These are phyloP conservation scores for Cytospora mali DNA, from an alignment of 2,329 filamentous ascomycete genomes.

Conservation along the genomic window DNA sequence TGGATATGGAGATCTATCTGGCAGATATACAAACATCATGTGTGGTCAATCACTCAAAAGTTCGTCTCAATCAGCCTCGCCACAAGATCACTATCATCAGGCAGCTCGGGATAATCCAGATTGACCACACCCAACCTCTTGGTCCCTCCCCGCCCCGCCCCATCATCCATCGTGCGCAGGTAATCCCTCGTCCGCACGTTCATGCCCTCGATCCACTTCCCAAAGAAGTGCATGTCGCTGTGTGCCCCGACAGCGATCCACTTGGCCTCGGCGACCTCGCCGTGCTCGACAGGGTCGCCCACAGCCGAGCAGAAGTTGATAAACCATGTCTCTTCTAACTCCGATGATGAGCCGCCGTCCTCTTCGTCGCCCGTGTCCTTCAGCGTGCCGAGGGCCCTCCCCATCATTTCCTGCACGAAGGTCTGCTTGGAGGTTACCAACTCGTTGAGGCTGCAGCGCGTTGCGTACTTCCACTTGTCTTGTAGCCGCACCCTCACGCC, in stretches of 20 bases:
- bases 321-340: conserved; percentile 39
- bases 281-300: conserved; percentile 41
- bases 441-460: conserved; percentile 41
- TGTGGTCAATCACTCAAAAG: conserved; percentile 37
- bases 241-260: conserved; percentile 49
- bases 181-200: conserved; percentile 43
- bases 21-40: no score
- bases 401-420: conserved; percentile 43
- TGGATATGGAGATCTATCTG: no score
- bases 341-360: conserved; percentile 28
- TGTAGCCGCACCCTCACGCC: conserved; percentile 45
- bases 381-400: conserved; percentile 34
- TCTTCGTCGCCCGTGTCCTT: conserved; percentile 18
- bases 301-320: conserved; percentile 49
- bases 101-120: conserved; percentile 28
- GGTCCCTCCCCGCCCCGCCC: conserved; percentile 32
- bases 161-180: conserved; percentile 31
- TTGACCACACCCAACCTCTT: conserved; percentile 34
- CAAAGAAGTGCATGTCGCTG: conserved; percentile 38
- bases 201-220: conserved; percentile 47
- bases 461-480: conserved; percentile 49
- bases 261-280: conserved; percentile 44
- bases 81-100: conserved; percentile 45
- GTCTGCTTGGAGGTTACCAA: conserved; percentile 44
- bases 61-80: conserved; percentile 45